A percentile compares a stretch with the other conserved stretches of the same genome.
Conservation (phyloP, 73 alveolate genomes). For the Effrenium voratum region DNA sequence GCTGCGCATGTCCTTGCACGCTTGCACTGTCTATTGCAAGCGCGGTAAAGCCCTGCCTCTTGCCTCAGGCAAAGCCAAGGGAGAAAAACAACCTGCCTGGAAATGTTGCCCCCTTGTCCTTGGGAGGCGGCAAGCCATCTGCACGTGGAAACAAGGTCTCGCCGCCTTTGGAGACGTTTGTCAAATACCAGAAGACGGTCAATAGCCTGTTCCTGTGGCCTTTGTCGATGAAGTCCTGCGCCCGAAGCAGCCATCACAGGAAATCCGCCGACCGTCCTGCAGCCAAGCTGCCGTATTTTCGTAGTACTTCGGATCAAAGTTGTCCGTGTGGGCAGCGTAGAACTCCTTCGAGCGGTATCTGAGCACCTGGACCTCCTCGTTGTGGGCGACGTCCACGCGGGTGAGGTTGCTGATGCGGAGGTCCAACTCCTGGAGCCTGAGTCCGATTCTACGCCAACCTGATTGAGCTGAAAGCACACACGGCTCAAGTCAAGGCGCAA, state of each 20-base stretch:
- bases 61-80: background rate
- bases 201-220: slow-evolving; percentile 76
- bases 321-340: slow-evolving; percentile 89
- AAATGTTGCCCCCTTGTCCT: background rate
- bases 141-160: slow-evolving; percentile 89
- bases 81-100: background rate
- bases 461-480: background rate
- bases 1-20: slow-evolving; percentile 70
- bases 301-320: slow-evolving; percentile 77
- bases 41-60: background rate
- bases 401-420: slow-evolving; percentile 86
- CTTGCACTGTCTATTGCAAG: background rate
- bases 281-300: background rate
- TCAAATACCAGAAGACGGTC: slow-evolving; percentile 88
- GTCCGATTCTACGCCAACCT: background rate
- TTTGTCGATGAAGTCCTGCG: slow-evolving; percentile 86
- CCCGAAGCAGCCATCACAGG: background rate
- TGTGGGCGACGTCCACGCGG: slow-evolving; percentile 86
- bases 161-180: slow-evolving; percentile 66
- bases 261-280: background rate
- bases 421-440: slow-evolving; percentile 72
- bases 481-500: slow-evolving; percentile 1
- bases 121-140: slow-evolving; percentile 72
- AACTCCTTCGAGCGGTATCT: slow-evolving; percentile 83
- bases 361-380: slow-evolving; percentile 85